Conservation (phyloP, 176 grass and related monocot species). For the Carex myosuroides region DNA sequence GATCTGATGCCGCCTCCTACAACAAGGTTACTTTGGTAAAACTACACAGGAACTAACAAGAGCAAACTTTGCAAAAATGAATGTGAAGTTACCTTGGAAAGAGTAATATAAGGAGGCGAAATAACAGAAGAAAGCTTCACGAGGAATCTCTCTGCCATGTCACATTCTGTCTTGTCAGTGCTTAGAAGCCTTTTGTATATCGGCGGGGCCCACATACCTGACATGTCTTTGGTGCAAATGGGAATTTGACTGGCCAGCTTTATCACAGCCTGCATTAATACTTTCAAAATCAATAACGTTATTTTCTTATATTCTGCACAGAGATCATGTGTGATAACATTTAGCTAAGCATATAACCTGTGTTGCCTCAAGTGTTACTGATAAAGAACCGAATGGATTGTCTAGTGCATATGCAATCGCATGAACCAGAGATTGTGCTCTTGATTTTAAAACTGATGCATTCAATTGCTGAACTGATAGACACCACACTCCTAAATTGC, state of each 20-base stretch:
- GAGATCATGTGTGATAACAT: background rate
- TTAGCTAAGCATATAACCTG: conserved; percentile 41
- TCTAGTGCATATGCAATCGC: conserved; percentile 64
- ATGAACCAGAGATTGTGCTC: conserved; percentile 25
- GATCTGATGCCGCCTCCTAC: conserved; percentile 47
- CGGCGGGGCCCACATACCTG: conserved; percentile 58
- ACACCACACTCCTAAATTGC: conserved; percentile 85
- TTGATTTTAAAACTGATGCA: conserved; percentile 29
- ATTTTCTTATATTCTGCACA: background rate
- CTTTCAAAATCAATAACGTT: conserved; percentile 18
- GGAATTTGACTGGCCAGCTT: conserved; percentile 44
- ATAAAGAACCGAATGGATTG: conserved; percentile 80
- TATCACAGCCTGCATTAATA: conserved; percentile 45
- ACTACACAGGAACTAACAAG: background rate
- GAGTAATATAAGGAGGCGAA: conserved; percentile 42
- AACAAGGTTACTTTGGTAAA: background rate
- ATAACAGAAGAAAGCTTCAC: conserved; percentile 45
- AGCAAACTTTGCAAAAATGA: conserved; percentile 8
- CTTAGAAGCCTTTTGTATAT: conserved; percentile 75
- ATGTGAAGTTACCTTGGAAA: conserved; percentile 55
- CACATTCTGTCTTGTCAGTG: conserved; percentile 49
- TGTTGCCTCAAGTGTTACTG: conserved; percentile 68
- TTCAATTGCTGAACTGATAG: conserved; percentile 66
- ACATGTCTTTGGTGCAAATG: conserved; percentile 44
- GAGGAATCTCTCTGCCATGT: conserved; percentile 74